Percentiles rank a stretch among this genome's conserved stretches.
These are phyloP conservation scores for Cyclospora cayetanensis DNA, from an alignment of 169 alveolate genomes.

Conservation along the genomic window DNA sequence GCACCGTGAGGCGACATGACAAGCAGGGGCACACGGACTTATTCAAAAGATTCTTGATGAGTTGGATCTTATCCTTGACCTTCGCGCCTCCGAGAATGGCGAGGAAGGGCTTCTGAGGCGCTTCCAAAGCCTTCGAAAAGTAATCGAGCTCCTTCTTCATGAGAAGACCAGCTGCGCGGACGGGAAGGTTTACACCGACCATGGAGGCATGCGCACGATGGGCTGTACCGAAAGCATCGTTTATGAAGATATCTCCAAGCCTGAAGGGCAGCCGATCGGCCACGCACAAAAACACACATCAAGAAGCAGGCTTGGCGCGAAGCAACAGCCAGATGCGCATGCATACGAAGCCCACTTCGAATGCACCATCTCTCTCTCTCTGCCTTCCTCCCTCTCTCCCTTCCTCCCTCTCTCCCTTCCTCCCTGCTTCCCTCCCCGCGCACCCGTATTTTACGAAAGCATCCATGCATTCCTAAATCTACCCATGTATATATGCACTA, in stretches of 20 bases:
- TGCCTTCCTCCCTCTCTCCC: too few relatives aligned
- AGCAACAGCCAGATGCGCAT: too few relatives aligned
- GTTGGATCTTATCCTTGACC: conserved; percentile 97
- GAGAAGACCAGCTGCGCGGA: conserved; percentile 94
- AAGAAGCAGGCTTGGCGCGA: too few relatives aligned
- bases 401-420: too few relatives aligned
- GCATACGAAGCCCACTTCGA: too few relatives aligned
- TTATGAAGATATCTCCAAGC: conserved; percentile 97
- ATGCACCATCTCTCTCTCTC: too few relatives aligned
- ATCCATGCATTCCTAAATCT: too few relatives aligned
- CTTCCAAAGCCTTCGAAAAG: conserved; percentile 95
- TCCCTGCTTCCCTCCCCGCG: too few relatives aligned
- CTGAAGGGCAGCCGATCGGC: conserved; percentile 98
- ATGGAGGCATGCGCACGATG: conserved; percentile 98
- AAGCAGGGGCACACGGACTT: conserved; percentile 67
- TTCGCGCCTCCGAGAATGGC: conserved; percentile 99
- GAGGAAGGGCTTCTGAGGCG: conserved; percentile 94
- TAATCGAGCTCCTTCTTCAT: conserved; percentile 96
- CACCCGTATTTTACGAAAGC: too few relatives aligned
- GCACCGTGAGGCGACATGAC: too few relatives aligned
- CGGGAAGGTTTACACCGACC: conserved; percentile 93
- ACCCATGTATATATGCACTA: too few relatives aligned
- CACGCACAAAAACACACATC: too few relatives aligned
- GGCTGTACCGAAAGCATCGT: conserved; percentile 99
- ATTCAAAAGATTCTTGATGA: conserved; percentile 92